Conservation (phyloP, 2,329 filamentous ascomycete species). For the Aspergillus versicolor region DNA sequence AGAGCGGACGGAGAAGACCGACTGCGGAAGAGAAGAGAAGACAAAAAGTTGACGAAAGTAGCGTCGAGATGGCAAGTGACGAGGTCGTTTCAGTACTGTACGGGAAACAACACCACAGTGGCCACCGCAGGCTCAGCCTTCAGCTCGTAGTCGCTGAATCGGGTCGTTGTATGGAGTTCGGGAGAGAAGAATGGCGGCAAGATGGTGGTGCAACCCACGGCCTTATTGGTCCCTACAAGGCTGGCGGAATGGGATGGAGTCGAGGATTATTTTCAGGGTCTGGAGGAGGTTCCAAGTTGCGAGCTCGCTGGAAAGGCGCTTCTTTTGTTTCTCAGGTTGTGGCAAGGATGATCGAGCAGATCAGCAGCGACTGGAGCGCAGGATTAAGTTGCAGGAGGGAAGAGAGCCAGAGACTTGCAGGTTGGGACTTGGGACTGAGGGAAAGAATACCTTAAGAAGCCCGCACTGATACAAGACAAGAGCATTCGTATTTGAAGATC, state of each 20-base stretch:
- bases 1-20: background rate
- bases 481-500: slow-evolving; percentile 21
- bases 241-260: slow-evolving; percentile 11
- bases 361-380: slow-evolving; percentile 5
- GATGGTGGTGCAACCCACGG: slow-evolving; percentile 20
- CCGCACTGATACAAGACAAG: slow-evolving; percentile 17
- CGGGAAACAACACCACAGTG: background rate
- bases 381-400: slow-evolving; percentile 12
- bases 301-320: background rate
- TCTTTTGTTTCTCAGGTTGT: background rate
- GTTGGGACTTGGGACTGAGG: background rate
- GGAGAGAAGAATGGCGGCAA: background rate
- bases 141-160: background rate
- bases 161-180: background rate
- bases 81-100: background rate
- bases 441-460: slow-evolving; percentile 11
- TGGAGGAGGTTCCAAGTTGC: slow-evolving; percentile 5
- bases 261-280: slow-evolving; percentile 12
- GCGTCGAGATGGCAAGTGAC: background rate
- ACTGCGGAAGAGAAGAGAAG: background rate
- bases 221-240: slow-evolving; percentile 24
- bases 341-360: slow-evolving; percentile 1
- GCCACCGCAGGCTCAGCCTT: background rate
- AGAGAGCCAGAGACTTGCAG: slow-evolving; percentile 3
- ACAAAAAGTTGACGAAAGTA: background rate